Percentiles rank a stretch among this genome's conserved stretches.
Conservation (phyloP, 2,329 filamentous ascomycete species). For the Fusarium incarnatum region DNA sequence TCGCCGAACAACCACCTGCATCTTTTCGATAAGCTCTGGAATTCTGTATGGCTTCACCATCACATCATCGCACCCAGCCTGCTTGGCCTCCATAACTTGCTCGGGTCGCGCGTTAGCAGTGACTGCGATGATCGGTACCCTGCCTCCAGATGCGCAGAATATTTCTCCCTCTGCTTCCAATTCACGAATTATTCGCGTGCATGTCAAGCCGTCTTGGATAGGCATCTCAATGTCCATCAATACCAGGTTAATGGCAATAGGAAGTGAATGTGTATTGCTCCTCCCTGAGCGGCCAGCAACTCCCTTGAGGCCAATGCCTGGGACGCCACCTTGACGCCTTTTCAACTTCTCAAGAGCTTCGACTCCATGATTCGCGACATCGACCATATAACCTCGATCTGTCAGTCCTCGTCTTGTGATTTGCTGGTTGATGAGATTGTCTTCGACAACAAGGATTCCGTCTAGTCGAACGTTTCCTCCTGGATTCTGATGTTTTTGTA, state of each 20-base stretch:
- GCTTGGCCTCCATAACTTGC: conserved; percentile 65
- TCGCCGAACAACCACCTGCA: conserved; percentile 60
- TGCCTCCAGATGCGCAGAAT: conserved; percentile 56
- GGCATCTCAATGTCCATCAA: conserved; percentile 86
- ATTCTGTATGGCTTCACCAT: conserved; percentile 79
- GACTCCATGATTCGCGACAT: conserved; percentile 67
- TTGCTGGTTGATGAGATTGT: conserved; percentile 71
- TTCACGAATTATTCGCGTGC: conserved; percentile 72
- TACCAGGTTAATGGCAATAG: conserved; percentile 66
- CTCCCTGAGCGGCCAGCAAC: conserved; percentile 21
- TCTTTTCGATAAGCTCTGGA: conserved; percentile 69
- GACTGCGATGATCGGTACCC: conserved; percentile 73
- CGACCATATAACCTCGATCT: conserved; percentile 62
- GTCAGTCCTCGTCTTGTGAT: conserved; percentile 64
- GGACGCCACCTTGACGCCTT: conserved; percentile 35
- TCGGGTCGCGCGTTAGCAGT: conserved; percentile 75
- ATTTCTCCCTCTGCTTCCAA: conserved; percentile 67
- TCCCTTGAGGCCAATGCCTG: conserved; percentile 28
- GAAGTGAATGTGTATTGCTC: conserved; percentile 23
- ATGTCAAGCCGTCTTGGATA: conserved; percentile 76
- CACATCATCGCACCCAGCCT: conserved; percentile 70
- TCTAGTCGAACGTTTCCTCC: conserved; percentile 50
- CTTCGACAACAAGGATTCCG: conserved; percentile 67
- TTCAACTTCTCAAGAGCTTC: conserved; percentile 65
- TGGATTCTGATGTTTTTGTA: conserved; percentile 44